A percentile compares a stretch with the other conserved stretches of the same genome.
Conservation (phyloP, 768 basidiomycete species). For the Auriscalpium vulgare region DNA sequence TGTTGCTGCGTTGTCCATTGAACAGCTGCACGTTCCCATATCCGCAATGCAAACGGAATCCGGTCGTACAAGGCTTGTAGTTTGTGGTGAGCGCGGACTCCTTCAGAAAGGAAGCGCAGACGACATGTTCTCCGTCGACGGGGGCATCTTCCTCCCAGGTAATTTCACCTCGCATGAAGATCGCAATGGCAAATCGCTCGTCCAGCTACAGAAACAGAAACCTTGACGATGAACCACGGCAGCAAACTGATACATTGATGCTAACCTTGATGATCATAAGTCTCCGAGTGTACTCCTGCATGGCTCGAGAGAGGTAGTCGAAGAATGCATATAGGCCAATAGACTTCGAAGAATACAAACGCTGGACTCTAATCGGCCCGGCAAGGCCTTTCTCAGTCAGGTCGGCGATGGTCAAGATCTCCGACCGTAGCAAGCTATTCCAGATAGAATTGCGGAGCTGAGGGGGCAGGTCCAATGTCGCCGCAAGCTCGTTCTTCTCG, state of each 20-base stretch:
- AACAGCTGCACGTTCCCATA: constrained; percentile 54
- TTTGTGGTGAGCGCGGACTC: not conserved
- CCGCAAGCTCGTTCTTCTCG: constrained; percentile 46
- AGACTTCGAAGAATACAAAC: constrained; percentile 48
- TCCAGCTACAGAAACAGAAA: constrained; percentile 36
- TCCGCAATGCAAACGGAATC: constrained; percentile 46
- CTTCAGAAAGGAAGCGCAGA: constrained; percentile 2
- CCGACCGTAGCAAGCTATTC: constrained; percentile 57
- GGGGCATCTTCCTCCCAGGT: constrained; percentile 31
- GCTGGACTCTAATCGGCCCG: constrained; percentile 48
- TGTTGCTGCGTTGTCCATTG: constrained; percentile 41
- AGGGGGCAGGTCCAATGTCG: constrained; percentile 29
- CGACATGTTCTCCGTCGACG: constrained; percentile 2
- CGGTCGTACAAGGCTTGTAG: not conserved
- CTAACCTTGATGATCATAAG: constrained; percentile 49
- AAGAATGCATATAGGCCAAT: constrained; percentile 53
- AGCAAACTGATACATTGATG: not conserved
- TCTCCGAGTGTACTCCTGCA: constrained; percentile 50
- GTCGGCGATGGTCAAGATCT: constrained; percentile 45
- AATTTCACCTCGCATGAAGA: constrained; percentile 55
- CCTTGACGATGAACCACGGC: no score
- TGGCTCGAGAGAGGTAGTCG: constrained; percentile 48
- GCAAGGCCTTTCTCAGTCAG: constrained; percentile 43
- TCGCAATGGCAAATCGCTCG: constrained; percentile 50
- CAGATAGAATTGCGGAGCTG: constrained; percentile 40